Conservation (phyloP, 345 rosid genomes). For the Sonneratia alba region DNA sequence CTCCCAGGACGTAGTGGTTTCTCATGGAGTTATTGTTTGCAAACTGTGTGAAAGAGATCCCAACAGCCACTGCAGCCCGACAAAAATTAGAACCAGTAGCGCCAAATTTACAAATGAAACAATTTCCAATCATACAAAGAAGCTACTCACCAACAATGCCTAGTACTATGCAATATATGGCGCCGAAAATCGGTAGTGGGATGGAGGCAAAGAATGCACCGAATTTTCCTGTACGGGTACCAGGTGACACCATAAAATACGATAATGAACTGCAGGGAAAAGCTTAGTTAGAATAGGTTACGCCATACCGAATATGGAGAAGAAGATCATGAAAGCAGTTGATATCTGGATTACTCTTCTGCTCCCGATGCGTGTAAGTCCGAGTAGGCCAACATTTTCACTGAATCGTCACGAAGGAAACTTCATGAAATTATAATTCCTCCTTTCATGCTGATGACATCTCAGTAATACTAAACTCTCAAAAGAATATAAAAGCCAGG, state of each 20-base stretch:
- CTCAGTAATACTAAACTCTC: background rate
- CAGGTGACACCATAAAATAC: background rate
- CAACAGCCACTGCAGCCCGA: slow-evolving; percentile 51
- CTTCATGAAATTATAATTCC: background rate
- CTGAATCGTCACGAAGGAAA: slow-evolving; percentile 32
- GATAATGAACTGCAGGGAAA: background rate
- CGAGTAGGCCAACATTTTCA: slow-evolving; percentile 94
- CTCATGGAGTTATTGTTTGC: slow-evolving; percentile 75
- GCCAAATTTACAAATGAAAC: background rate
- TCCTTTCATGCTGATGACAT: background rate
- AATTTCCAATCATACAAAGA: background rate
- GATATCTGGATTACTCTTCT: slow-evolving; percentile 91
- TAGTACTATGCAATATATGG: slow-evolving; percentile 74
- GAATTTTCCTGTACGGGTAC: slow-evolving; percentile 54
- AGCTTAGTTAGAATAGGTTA: background rate
- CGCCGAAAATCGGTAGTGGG: slow-evolving; percentile 86
- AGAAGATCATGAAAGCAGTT: slow-evolving; percentile 91
- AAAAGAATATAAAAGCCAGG: background rate
- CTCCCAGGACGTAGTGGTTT: slow-evolving; percentile 76
- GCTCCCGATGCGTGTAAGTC: slow-evolving; percentile 85
- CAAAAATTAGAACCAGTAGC: background rate
- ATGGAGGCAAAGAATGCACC: slow-evolving; percentile 98
- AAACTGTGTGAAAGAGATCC: slow-evolving; percentile 85
- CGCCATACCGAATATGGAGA: slow-evolving; percentile 85
- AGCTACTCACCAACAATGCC: slow-evolving; percentile 80